Conservation (phyloP, 225 moss, liverwort and hornwort genomes). For the Pleurozium schreberi region DNA sequence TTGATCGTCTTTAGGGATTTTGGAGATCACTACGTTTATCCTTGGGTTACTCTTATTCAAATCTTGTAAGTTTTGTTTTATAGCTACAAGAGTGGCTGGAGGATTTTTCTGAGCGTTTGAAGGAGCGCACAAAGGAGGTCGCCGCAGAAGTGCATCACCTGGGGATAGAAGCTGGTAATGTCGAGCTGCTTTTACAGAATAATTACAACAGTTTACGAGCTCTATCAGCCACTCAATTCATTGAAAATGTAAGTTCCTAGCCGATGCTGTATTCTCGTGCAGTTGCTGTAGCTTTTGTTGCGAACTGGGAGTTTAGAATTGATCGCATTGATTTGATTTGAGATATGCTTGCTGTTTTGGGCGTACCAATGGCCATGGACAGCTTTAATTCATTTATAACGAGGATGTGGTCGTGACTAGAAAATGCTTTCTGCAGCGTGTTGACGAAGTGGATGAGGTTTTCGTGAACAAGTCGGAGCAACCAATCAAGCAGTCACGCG, state of each 20-base stretch:
- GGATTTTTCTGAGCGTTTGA: slow-evolving; percentile 56
- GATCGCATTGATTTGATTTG: neutral
- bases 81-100: slow-evolving; percentile 88
- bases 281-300: neutral
- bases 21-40: neutral
- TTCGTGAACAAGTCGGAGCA: slow-evolving; percentile 31
- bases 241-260: slow-evolving; percentile 66
- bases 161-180: slow-evolving; percentile 45
- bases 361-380: neutral
- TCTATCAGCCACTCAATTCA: slow-evolving; percentile 79
- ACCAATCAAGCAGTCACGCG: slow-evolving; percentile 26
- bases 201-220: slow-evolving; percentile 78
- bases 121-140: slow-evolving; percentile 51
- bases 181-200: slow-evolving; percentile 70
- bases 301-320: neutral
- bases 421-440: slow-evolving; percentile 52
- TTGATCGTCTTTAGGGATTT: neutral
- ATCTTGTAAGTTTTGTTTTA: neutral
- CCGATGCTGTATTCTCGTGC: neutral
- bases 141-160: slow-evolving; percentile 59
- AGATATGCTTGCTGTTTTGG: neutral
- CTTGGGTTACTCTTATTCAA: neutral
- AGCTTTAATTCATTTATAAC: neutral
- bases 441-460: slow-evolving; percentile 90
- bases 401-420: neutral